These are phyloP conservation scores for Eutypa lata DNA, from an alignment of 2,329 filamentous ascomycete species.

Conservation along the genomic window DNA sequence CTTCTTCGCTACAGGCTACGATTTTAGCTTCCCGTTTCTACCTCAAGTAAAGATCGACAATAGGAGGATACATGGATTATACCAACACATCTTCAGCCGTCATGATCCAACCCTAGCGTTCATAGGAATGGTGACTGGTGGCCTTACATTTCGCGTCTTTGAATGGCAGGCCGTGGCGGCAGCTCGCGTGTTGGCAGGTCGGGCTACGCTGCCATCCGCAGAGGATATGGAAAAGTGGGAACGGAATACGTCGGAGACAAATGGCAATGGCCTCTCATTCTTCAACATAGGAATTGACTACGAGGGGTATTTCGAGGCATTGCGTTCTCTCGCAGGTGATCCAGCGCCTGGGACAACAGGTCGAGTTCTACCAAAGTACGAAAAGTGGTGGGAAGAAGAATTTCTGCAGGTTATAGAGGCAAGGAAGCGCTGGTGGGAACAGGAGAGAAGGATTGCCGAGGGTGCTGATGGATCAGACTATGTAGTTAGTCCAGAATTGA, in stretches of 20 bases:
- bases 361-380: conserved; percentile 3
- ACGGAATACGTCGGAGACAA: conserved; percentile 39
- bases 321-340: neutral
- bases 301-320: conserved; percentile 1
- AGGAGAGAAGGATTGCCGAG: conserved; percentile 2
- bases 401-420: conserved; percentile 1
- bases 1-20: conserved; percentile 4
- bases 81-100: neutral
- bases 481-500: no score
- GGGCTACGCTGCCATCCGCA: conserved; percentile 52
- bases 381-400: conserved; percentile 1
- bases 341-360: conserved; percentile 3
- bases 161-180: neutral
- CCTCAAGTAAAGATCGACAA: neutral
- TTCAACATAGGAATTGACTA: neutral
- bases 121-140: neutral
- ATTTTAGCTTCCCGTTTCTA: conserved; percentile 3
- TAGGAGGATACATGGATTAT: neutral
- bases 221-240: conserved; percentile 64
- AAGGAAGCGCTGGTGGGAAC: conserved; percentile 1
- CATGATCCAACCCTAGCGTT: neutral
- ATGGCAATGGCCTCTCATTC: conserved; percentile 3
- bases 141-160: neutral
- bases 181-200: conserved; percentile 60
- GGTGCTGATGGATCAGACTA: neutral